Evolutionary conservation across 1,284 basidiomycete genomes (phyloP), one percentile per base, ranked within the genome.

Genomic region (Coriolopsis trogii): DNA sequence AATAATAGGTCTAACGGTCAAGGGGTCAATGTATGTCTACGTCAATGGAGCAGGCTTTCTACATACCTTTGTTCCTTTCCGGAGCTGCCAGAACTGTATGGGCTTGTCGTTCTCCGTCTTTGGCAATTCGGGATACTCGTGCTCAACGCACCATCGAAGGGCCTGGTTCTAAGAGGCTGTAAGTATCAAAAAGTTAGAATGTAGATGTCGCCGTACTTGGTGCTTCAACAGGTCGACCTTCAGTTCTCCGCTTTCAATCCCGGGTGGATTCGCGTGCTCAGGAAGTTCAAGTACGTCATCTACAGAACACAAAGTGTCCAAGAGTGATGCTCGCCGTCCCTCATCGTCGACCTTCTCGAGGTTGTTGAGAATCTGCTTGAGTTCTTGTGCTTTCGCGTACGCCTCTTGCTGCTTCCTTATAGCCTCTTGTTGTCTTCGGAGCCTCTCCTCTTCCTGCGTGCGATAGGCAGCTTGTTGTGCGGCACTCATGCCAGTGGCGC

Each of bases 61-160:
- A 3, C 39, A 18, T 56, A 84, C 85, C 73, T 82, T 83, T 18
- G 69, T 75, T 26, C 69, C 74, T 61, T 81, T 84, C 60, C 75
- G 80, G 20, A 83, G 70, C 60, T 88, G 81, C 93, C 93, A 96
- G 63, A 96, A 93, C 68, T 95, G 93, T 0, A 93, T 87, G 0
- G 91, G 87, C 20, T 79, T 79, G 51, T 93, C 91, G 0, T 68
- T 68, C 40, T 85, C 82, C 28, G 73, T 78, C 55, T 73, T 78
- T 0, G 92, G 91, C 20, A 93, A 70, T 23, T 71, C 70, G 1
- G 91, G 92, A 62, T 90, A 82, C 67, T 94, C 92, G 18, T 77
- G 81, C 10, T 83, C 78, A 18, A 93, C 74, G 63, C 90, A 91
- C 92, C 92, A 94, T 63, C 85, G 78, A 37, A 89, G 67, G 0